A percentile compares a stretch with the other conserved stretches of the same genome.
Conservation (phyloP, 768 basidiomycete species). For the Leccinum boreale region DNA sequence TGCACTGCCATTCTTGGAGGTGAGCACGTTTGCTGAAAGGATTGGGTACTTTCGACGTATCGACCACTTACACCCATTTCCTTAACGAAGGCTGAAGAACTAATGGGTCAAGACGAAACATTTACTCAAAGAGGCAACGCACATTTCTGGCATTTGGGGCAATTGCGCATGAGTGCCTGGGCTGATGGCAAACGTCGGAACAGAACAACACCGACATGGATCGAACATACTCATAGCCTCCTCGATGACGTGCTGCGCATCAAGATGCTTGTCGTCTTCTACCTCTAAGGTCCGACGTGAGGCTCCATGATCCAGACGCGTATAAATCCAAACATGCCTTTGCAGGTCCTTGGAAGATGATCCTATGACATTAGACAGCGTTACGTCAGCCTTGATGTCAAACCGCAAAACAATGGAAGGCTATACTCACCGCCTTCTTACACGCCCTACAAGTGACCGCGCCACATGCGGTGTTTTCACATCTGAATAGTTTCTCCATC, state of each 20-base stretch:
- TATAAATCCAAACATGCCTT: conserved; percentile 43
- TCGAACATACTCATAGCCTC: conserved; percentile 81
- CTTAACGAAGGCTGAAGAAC: conserved; percentile 71
- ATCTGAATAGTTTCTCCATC: conserved; percentile 58
- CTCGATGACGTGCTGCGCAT: conserved; percentile 76
- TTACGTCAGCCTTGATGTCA: background rate
- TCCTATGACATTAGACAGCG: conserved; percentile 43
- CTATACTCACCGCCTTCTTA: conserved; percentile 57
- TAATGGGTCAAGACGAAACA: background rate
- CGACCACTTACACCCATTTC: conserved; percentile 59
- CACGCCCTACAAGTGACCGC: conserved; percentile 78
- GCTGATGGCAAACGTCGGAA: conserved; percentile 39
- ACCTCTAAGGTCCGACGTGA: conserved; percentile 45
- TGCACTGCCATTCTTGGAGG: conserved; percentile 54
- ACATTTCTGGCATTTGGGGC: conserved; percentile 85
- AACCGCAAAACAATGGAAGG: background rate
- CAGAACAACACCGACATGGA: conserved; percentile 2
- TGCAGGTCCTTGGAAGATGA: conserved; percentile 77
- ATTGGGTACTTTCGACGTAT: background rate
- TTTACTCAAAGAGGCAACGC: conserved; percentile 9
- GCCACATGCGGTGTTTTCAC: conserved; percentile 62
- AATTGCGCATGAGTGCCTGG: conserved; percentile 79
- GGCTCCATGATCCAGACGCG: background rate
- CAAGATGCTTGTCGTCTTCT: conserved; percentile 70
- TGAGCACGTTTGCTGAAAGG: background rate